Evolutionary conservation across 176 grass and related monocot genomes (phyloP), one percentile per base, ranked within the genome.

Genomic region (Eremochloa ophiuroides): DNA sequence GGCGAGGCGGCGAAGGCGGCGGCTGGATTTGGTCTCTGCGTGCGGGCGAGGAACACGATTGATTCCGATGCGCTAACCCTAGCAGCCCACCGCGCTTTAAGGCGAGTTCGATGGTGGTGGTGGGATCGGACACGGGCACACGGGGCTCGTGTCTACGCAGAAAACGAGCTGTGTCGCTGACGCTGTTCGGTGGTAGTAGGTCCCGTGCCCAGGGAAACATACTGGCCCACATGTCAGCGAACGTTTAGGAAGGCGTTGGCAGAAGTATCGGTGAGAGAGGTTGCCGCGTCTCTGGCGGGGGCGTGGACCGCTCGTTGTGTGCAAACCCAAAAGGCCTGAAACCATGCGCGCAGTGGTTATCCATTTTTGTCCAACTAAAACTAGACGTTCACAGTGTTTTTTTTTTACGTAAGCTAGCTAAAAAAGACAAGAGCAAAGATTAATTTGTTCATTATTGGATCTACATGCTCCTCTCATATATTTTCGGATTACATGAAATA

Each of bases 141-240:
- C 63, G 7, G 0, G 1, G 18, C 14, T 1, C 27, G 22, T 16
- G 46, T 0, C 4, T 18, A 55, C 42, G 1, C 48, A n/a, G 18
- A 4, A 1, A 12, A 8, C 34, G 28, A 5, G 1, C 8, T 76
- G 27, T 69, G 23, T 41, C 43, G 0, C 82, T 84, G 87, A 89
- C 80, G 15, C 0, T 0, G 23, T 10, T 1, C 0, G 28, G 86
- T 0, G 34, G 7, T 0, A 4, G 0, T 1, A 14, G 31, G 53
- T 6, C 74, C 26, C 0, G 1, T 0, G 3, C 1, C 4, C 3
- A 3, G 3, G 0, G 4, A 2, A 3, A 0, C 0, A 0, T 0
- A 0, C n/a, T 2, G 64, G 8, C 64, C 82, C 55, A 27, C 55
- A 7, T n/a, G 71, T 77, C 87, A 29, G 40, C 7, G 17, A 16